Percentiles rank a stretch among this genome's conserved stretches.
Evolutionary conservation across 495 filamentous ascomycete genomes (phyloP).

Genomic region (Penicillium mononematosum): DNA sequence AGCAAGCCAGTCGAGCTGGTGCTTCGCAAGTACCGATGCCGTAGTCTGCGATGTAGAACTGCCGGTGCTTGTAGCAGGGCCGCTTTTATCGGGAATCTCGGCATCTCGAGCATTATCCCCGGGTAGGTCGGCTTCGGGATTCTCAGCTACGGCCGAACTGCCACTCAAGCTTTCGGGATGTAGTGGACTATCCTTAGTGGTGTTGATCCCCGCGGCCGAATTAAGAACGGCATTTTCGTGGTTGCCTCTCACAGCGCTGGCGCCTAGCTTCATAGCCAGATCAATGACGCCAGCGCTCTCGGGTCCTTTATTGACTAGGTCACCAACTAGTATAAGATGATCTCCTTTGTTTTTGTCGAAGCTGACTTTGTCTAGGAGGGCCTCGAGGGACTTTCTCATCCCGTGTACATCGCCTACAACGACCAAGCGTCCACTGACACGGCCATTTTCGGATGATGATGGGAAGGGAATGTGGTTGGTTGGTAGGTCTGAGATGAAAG

Average conservation of each 20-base stretch:
- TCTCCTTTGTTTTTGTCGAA: slow-evolving; percentile 20
- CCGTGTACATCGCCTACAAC: slow-evolving; percentile 28
- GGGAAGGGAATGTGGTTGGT: slow-evolving; percentile 2
- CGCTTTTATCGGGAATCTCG: slow-evolving; percentile 4
- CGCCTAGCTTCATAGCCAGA: slow-evolving; percentile 48
- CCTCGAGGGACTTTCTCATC: slow-evolving; percentile 24
- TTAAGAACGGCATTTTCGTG: slow-evolving; percentile 75
- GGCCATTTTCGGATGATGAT: slow-evolving; percentile 11
- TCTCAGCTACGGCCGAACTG: neutral
- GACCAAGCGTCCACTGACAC: slow-evolving; percentile 15
- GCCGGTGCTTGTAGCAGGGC: neutral
- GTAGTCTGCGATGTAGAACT: slow-evolving; percentile 14
- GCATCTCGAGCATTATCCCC: neutral
- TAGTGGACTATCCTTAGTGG: neutral
- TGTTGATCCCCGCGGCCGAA: slow-evolving; percentile 20
- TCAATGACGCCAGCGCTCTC: slow-evolving; percentile 24
- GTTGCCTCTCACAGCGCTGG: slow-evolving; percentile 77
- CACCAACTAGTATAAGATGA: slow-evolving; percentile 21
- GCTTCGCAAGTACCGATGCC: slow-evolving; percentile 35
- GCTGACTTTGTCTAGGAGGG: slow-evolving; percentile 18
- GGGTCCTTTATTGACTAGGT: slow-evolving; percentile 23
- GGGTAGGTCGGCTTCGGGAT: neutral
- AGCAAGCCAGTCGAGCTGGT: slow-evolving; percentile 64
- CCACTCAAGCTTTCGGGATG: neutral
- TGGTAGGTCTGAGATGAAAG: slow-evolving; percentile 25